Percentiles rank a stretch among this genome's conserved stretches.
Conservation (phyloP, 805 yeast species). For the Candida multigemmis region DNA sequence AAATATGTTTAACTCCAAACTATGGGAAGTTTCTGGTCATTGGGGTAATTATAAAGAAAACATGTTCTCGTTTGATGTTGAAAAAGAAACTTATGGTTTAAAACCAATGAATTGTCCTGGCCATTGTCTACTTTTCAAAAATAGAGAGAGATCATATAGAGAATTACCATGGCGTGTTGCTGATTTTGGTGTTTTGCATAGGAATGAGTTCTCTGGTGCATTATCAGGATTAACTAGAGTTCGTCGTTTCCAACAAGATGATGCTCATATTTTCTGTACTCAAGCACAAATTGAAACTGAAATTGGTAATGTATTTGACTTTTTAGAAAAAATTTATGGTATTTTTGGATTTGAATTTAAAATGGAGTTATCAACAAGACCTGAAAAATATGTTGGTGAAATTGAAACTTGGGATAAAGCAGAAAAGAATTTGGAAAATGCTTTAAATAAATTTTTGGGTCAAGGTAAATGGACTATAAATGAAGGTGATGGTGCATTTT, state of each 20-base stretch:
- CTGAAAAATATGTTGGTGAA: slow-evolving; percentile 93
- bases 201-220: slow-evolving; percentile 96
- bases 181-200: slow-evolving; percentile 93
- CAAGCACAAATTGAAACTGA: slow-evolving; percentile 84
- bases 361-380: slow-evolving; percentile 96
- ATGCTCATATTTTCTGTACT: slow-evolving; percentile 96
- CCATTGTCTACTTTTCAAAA: slow-evolving; percentile 86
- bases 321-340: slow-evolving; percentile 79
- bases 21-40: slow-evolving; percentile 99
- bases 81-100: slow-evolving; percentile 89
- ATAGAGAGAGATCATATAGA: slow-evolving; percentile 91
- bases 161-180: slow-evolving; percentile 99
- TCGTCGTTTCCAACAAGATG: slow-evolving; percentile 98
- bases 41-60: slow-evolving; percentile 97
- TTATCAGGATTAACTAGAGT: slow-evolving; percentile 87
- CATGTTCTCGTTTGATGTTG: slow-evolving; percentile 95
- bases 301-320: slow-evolving; percentile 77
- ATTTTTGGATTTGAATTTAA: slow-evolving; percentile 90
- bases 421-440: slow-evolving; percentile 72
- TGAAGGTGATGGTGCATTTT: slow-evolving; percentile 96
- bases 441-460: slow-evolving; percentile 65
- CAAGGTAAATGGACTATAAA: slow-evolving; percentile 91
- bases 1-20: slow-evolving; percentile 93
- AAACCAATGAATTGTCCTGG: slow-evolving; percentile 94
- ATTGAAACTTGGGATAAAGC: slow-evolving; percentile 91